Base-by-base conservation (phyloP, 495 filamentous ascomycete species). In the Hypoxylon fuscum region DNA sequence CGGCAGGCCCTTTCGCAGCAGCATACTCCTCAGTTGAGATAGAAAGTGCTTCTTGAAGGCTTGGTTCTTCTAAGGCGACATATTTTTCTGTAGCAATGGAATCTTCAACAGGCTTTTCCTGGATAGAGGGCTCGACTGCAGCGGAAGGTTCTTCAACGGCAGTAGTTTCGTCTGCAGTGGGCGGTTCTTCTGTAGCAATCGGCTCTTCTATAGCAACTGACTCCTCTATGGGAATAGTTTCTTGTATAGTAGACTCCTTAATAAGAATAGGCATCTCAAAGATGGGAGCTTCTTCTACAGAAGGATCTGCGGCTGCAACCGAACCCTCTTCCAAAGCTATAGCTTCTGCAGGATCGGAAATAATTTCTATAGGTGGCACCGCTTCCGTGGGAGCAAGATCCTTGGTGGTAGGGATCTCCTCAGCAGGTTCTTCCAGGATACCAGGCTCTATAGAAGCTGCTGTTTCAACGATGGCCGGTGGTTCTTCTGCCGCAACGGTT, bases 51-150 rank as follows among this genome's bases (percentile, higher is more conserved):
- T 42, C 51, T 29, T 45, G 35, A 8, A 27, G 25, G 57, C 66
- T 47, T 68, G 69, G 23, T 60, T 68, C 22, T 46, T 72, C 37
- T 49, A 35, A 20, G 21, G 34, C 40, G 31, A 37, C 25, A 44
- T 29, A 29, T 12, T 67, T 32, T 5, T 64, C 57, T 25, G 18
- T 52, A 23, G 53, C 22, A 54, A 17, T n/a, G 18, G 62, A 9
- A 18, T 32, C 41, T 25, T 52, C 46, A 47, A 31, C n/a, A 23
- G 57, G 25, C 29, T 43, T 3, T 34, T 11, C 41, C 11, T 43
- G 41, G 6, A 4, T 43, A 25, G 41, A 1, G 8, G 41, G 37
- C 5, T 17, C 34, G n/a, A n/a, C 34, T 37, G 34, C 6, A 37
- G 47, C n/a, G 2, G 9, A 20, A 31, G 47, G 3, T 8, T 49